Evolutionary conservation across 225 moss, liverwort and hornwort species (phyloP).

Genomic region (Sphagnum tenellum): DNA sequence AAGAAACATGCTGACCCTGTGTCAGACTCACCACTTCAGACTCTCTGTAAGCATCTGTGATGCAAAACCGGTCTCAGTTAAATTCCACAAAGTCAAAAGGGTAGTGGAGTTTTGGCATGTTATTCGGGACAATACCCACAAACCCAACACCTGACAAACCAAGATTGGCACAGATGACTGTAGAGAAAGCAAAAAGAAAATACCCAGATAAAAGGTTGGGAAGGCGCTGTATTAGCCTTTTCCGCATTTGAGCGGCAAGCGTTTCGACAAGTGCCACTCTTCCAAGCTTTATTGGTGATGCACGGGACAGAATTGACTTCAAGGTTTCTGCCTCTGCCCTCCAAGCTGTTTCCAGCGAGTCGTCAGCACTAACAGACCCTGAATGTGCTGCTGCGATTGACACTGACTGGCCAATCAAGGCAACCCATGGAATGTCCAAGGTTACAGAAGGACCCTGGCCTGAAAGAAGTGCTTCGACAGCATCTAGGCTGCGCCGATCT

Average conservation of each 20-base stretch:
- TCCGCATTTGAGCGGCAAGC: constrained; percentile 35
- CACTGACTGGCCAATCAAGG: constrained; percentile 50
- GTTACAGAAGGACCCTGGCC: constrained; percentile 45
- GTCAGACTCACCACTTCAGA: background rate
- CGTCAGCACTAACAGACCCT: constrained; percentile 32
- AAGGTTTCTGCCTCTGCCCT: constrained; percentile 45
- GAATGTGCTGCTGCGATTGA: constrained; percentile 52
- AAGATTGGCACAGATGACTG: too few relatives aligned
- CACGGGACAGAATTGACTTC: constrained; percentile 35
- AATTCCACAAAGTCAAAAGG: too few relatives aligned
- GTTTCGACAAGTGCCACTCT: constrained; percentile 47
- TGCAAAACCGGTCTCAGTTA: too few relatives aligned
- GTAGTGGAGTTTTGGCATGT: too few relatives aligned
- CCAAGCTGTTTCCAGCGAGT: constrained; percentile 50
- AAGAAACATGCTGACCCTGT: background rate
- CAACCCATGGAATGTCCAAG: constrained; percentile 48
- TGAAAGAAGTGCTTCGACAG: constrained; percentile 49
- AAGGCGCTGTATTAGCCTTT: constrained; percentile 39
- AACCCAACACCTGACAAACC: too few relatives aligned
- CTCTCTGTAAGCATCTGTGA: too few relatives aligned
- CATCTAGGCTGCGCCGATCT: constrained; percentile 41
- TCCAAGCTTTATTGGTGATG: constrained; percentile 34
- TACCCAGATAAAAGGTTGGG: constrained; percentile 46
- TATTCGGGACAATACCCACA: too few relatives aligned
- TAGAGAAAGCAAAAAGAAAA: background rate